A percentile compares a stretch with the other conserved stretches of the same genome.
Evolutionary conservation across 2,329 filamentous ascomycete genomes (phyloP).

Genomic region (Penicillium verrucosum): DNA sequence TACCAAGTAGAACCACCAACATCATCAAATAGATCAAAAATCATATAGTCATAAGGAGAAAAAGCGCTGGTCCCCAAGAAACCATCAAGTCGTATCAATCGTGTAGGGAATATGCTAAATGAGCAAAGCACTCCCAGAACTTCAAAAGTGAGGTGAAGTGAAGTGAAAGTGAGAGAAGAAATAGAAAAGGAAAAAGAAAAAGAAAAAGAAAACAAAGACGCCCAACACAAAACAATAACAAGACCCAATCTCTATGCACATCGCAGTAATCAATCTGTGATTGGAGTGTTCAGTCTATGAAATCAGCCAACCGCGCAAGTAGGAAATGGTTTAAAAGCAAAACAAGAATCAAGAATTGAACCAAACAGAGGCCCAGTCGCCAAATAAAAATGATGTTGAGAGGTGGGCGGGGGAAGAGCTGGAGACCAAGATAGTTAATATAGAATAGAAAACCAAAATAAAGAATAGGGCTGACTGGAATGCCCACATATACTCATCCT

Average conservation of each 20-base stretch:
- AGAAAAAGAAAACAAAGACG: neutral
- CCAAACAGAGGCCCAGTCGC: neutral
- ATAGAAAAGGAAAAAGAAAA: neutral
- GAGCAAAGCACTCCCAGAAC: constrained; percentile 7
- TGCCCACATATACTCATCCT: neutral
- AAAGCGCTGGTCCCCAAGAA: neutral
- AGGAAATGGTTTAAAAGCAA: constrained; percentile 9
- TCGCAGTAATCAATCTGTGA: constrained; percentile 8
- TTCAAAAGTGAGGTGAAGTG: neutral
- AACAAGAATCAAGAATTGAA: constrained; percentile 1
- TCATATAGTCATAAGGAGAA: constrained; percentile 6
- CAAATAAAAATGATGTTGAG: neutral
- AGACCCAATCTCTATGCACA: constrained; percentile 21
- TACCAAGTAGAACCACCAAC: neutral
- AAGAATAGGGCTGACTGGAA: neutral
- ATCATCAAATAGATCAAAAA: constrained; percentile 3
- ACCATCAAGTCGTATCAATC: constrained; percentile 18
- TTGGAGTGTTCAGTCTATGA: constrained; percentile 20
- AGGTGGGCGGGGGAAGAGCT: neutral
- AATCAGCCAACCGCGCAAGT: constrained; percentile 9
- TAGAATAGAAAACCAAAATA: neutral
- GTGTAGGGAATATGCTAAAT: constrained; percentile 9
- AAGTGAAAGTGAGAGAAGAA: neutral
- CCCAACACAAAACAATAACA: neutral
- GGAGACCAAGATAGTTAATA: neutral